Conservation (phyloP, 1,284 basidiomycete species). For the Puccinia polysora region DNA sequence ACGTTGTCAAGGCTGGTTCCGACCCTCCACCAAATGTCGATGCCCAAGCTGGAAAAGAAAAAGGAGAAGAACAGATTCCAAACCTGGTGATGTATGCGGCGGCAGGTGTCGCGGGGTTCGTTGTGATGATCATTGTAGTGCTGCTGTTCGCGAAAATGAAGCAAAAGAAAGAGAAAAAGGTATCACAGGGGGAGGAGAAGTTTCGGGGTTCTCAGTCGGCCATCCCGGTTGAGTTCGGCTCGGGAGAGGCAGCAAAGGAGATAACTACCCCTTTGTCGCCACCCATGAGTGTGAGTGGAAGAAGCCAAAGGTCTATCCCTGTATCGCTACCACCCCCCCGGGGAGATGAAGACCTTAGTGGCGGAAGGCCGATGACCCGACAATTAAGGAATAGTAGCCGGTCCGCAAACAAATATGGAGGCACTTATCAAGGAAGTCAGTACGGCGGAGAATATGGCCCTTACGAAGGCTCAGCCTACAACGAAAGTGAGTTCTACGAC, state of each 20-base stretch:
- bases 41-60: background rate
- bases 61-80: background rate
- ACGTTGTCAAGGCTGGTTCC: background rate
- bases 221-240: background rate
- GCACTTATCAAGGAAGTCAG: background rate
- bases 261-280: slow-evolving; percentile 5
- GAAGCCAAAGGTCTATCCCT: slow-evolving; percentile 1
- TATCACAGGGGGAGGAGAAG: background rate
- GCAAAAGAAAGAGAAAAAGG: background rate
- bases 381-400: background rate
- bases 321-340: background rate
- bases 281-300: slow-evolving; percentile 19
- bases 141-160: slow-evolving; percentile 6
- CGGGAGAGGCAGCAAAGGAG: background rate
- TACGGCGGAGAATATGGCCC: slow-evolving; percentile 1
- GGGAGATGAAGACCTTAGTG: background rate
- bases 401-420: background rate
- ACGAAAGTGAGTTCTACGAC: slow-evolving; percentile 26
- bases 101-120: background rate
- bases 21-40: background rate
- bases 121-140: background rate
- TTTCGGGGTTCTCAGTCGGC: background rate
- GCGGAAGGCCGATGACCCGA: background rate
- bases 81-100: slow-evolving; percentile 3
- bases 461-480: background rate